Base-by-base conservation (phyloP, 2,329 filamentous ascomycete genomes). In the Xylaria hypoxylon region DNA sequence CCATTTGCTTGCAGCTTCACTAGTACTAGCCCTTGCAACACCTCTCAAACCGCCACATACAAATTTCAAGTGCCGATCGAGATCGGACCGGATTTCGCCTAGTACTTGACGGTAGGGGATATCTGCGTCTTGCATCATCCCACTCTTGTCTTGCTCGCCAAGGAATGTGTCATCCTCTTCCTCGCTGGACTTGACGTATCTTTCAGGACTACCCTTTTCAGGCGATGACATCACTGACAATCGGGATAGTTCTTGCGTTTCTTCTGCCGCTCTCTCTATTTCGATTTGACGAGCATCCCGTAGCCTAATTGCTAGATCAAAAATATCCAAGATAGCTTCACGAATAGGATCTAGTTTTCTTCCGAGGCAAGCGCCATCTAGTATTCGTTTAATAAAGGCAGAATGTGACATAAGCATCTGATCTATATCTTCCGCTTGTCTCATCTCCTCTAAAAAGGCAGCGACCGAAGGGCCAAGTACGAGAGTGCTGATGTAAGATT, bases 381-480 rank as follows among this genome's bases (percentile, higher is more conserved):
- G 82, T 11, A 96, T 80, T 1, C 84, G 84, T 50, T 83, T 84
- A 50, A 91, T 80, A 73, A 91, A 95, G 0, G 78, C 76, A 4
- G 86, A 80, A 75, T 97, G 94, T 0, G 89, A 84, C 1, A 79
- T 79, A 28, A 94, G 89, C 92, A 97, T 96, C 28, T 86, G 86
- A 75, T 97, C 93, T 10, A 97, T 88, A 71, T 95, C 93, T 28
- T 85, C 83, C 0, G 92, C 88, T 5, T 81, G 79, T 15, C 80
- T 78, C 58, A 97, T 84, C 0, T 84, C 81, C 2, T 78, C 76
- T 5, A 81, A 80, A 81, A 97, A 86, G 33, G 83, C 81, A 2
- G 78, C 74, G 1, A 85, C 86, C 24, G 88, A 84, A 0, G 89
- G 86, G 0, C 85, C 85, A 0, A 97, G 83, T 1, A 94, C 91